Conservation (phyloP, 768 basidiomycete species). For the Boletus sp. region DNA sequence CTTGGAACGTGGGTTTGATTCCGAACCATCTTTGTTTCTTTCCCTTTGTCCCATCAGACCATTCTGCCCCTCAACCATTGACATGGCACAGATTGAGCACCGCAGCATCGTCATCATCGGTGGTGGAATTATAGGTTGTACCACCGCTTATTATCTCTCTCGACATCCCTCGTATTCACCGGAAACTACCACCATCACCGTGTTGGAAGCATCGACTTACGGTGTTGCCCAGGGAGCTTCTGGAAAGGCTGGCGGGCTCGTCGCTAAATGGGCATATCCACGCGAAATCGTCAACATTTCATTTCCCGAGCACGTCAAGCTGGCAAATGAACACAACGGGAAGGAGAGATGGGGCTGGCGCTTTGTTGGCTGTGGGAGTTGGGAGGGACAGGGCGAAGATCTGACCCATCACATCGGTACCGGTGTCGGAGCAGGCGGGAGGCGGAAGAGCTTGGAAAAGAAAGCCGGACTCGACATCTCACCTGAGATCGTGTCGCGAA, state of each 20-base stretch:
- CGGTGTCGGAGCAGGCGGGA: slow-evolving; percentile 31
- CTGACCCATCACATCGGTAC: slow-evolving; percentile 13
- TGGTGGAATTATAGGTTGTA: slow-evolving; percentile 84
- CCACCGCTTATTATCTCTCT: slow-evolving; percentile 78
- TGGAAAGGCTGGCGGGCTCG: slow-evolving; percentile 82
- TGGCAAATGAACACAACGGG: slow-evolving; percentile 71
- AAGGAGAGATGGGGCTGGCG: slow-evolving; percentile 81
- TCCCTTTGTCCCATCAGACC: neutral
- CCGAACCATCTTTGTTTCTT: neutral
- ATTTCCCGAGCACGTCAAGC: slow-evolving; percentile 61
- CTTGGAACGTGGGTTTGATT: neutral
- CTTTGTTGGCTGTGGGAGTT: slow-evolving; percentile 67
- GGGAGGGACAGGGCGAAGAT: slow-evolving; percentile 62
- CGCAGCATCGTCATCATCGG: slow-evolving; percentile 71
- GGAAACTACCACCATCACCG: slow-evolving; percentile 46
- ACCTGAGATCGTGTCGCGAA: slow-evolving; percentile 7
- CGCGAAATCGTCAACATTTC: slow-evolving; percentile 68
- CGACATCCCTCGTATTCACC: slow-evolving; percentile 49
- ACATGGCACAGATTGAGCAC: slow-evolving; percentile 20
- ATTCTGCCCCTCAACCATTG: neutral
- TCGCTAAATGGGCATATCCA: slow-evolving; percentile 85
- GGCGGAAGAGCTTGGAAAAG: slow-evolving; percentile 53
- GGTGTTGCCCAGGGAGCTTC: slow-evolving; percentile 78
- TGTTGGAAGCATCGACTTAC: slow-evolving; percentile 68
- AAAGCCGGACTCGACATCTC: slow-evolving; percentile 42